Percentiles rank a stretch among this genome's conserved stretches.
These are phyloP conservation scores for Tricholoma flavovirens DNA, from an alignment of 768 basidiomycete species.

Conservation along the genomic window DNA sequence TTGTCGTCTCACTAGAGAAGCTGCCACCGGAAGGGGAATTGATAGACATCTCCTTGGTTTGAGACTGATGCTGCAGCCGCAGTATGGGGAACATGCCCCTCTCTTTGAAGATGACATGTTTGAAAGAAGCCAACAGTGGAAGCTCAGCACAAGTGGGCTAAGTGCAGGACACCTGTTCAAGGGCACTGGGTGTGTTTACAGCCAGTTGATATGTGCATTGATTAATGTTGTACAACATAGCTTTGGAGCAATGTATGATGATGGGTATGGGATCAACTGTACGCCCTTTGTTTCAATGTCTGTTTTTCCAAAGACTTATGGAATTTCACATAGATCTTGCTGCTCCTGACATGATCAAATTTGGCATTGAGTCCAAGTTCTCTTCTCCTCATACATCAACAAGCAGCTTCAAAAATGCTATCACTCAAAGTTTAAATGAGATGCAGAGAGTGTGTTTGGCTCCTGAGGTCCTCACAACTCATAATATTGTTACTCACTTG, in stretches of 20 bases:
- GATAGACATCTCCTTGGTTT: slow-evolving; percentile 92
- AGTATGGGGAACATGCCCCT: slow-evolving; percentile 47
- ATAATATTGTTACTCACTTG: slow-evolving; percentile 24
- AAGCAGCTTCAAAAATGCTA: slow-evolving; percentile 50
- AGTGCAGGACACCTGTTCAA: slow-evolving; percentile 82
- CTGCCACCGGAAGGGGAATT: slow-evolving; percentile 76
- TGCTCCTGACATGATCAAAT: slow-evolving; percentile 74
- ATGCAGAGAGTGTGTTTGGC: slow-evolving; percentile 54
- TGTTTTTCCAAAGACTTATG: neutral
- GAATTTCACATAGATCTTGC: slow-evolving; percentile 58
- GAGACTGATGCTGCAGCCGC: slow-evolving; percentile 51
- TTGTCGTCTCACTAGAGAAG: slow-evolving; percentile 64
- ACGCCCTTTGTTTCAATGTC: slow-evolving; percentile 23
- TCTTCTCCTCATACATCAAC: slow-evolving; percentile 71
- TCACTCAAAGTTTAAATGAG: slow-evolving; percentile 59
- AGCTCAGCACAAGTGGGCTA: slow-evolving; percentile 83
- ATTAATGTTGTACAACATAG: slow-evolving; percentile 25
- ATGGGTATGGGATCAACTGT: slow-evolving; percentile 97
- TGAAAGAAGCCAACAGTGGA: slow-evolving; percentile 73
- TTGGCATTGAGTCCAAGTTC: slow-evolving; percentile 89
- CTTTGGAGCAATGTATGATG: slow-evolving; percentile 74
- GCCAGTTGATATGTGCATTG: neutral
- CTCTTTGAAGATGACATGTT: slow-evolving; percentile 80
- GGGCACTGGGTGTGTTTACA: slow-evolving; percentile 66
- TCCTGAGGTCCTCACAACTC: slow-evolving; percentile 17